These are phyloP conservation scores for Fusarium setosum DNA, from an alignment of 2,329 filamentous ascomycete genomes.

Conservation along the genomic window DNA sequence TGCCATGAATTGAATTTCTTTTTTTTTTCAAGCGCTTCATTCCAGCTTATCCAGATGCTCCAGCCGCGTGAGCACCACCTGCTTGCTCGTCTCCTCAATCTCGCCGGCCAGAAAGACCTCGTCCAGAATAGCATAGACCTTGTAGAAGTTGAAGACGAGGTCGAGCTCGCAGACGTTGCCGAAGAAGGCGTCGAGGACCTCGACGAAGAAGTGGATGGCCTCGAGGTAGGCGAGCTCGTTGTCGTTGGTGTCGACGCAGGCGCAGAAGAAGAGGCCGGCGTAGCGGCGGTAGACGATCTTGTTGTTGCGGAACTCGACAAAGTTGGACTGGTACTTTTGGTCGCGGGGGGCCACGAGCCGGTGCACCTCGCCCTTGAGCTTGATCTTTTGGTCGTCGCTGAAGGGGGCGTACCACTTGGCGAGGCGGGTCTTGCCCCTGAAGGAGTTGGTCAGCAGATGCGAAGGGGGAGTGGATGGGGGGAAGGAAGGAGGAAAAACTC, in stretches of 20 bases:
- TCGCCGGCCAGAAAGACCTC: conserved; percentile 98
- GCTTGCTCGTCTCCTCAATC: conserved; percentile 98
- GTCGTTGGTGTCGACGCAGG: conserved; percentile 98
- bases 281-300: conserved; percentile 98
- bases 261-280: conserved; percentile 98
- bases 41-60: conserved; percentile 98
- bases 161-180: conserved; percentile 99
- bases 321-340: conserved; percentile 99
- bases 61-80: conserved; percentile 92
- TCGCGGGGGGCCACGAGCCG: conserved; percentile 96
- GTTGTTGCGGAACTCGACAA: conserved; percentile 94
- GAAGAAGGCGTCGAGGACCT: conserved; percentile 98
- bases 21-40: conserved; percentile 60
- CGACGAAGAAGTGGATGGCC: conserved; percentile 99
- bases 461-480: not conserved
- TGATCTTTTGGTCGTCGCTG: conserved; percentile 98
- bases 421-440: conserved; percentile 94
- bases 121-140: conserved; percentile 97
- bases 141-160: conserved; percentile 84
- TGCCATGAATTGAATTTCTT: not conserved
- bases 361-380: conserved; percentile 98
- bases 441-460: conserved; percentile 2
- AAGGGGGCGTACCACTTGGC: conserved; percentile 99
- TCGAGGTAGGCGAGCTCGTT: conserved; percentile 98
- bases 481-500: not conserved